Conservation (phyloP, 2,329 filamentous ascomycete genomes). For the Talaromyces sp. region DNA sequence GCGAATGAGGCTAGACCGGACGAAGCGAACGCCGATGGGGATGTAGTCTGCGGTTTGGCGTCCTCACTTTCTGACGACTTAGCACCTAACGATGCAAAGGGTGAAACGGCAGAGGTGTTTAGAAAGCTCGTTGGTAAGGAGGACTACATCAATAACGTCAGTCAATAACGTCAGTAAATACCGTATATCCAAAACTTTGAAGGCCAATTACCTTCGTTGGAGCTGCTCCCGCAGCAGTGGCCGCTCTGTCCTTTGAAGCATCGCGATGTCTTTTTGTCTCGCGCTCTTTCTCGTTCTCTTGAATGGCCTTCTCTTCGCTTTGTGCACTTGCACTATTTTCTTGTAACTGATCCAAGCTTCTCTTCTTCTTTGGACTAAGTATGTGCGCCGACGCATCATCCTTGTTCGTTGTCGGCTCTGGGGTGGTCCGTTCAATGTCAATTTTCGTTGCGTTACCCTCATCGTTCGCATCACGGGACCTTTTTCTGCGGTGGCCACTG, state of each 20-base stretch:
- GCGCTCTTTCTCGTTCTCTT: constrained; percentile 27
- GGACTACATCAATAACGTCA: constrained; percentile 21
- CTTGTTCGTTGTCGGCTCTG: constrained; percentile 13
- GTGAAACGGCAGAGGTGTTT: constrained; percentile 40
- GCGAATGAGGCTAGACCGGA: constrained; percentile 66
- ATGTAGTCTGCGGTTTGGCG: constrained; percentile 28
- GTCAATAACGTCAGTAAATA: constrained; percentile 19
- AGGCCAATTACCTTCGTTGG: constrained; percentile 21
- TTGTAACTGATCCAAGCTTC: constrained; percentile 41
- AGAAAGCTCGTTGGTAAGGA: constrained; percentile 37
- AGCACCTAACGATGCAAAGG: constrained; percentile 35
- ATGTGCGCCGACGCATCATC: constrained; percentile 21
- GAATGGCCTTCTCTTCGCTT: constrained; percentile 17
- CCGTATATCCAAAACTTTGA: background rate
- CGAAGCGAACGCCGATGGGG: constrained; percentile 59
- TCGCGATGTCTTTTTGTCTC: constrained; percentile 43
- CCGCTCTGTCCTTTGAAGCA: constrained; percentile 34
- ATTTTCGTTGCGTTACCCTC: constrained; percentile 34
- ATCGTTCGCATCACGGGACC: constrained; percentile 16
- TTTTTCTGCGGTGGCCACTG: constrained; percentile 14
- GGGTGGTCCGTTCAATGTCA: constrained; percentile 34
- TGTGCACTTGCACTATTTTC: constrained; percentile 26
- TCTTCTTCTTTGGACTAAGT: constrained; percentile 39
- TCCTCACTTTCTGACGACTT: constrained; percentile 18
- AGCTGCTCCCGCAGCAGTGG: constrained; percentile 17